Conservation (phyloP, 257 asterid genomes). For the Capsicum rhomboideum region DNA sequence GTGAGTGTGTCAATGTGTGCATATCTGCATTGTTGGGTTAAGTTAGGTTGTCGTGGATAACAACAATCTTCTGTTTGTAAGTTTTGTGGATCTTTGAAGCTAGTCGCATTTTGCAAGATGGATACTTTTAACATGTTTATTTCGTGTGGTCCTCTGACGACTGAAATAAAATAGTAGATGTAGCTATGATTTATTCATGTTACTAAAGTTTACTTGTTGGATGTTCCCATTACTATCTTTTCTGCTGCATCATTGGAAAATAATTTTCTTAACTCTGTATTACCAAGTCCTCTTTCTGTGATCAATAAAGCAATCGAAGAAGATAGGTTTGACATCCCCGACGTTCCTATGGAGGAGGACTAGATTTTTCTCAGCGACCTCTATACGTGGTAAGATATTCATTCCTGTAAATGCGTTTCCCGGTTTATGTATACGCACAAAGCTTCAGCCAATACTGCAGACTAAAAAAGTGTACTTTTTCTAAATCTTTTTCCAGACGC, state of each 20-base stretch:
- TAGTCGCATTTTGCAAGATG: not conserved
- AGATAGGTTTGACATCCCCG: conserved; percentile 87
- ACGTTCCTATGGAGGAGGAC: conserved; percentile 96
- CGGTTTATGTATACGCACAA: not conserved
- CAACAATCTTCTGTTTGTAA: not conserved
- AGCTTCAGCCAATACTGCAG: not conserved
- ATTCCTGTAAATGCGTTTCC: not conserved
- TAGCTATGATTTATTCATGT: not conserved
- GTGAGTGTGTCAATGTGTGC: not conserved
- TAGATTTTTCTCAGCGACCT: conserved; percentile 7
- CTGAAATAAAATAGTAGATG: not conserved
- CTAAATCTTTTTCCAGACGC: not conserved
- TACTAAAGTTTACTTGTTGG: not conserved
- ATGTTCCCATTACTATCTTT: not conserved
- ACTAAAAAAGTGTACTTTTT: not conserved
- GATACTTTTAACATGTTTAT: not conserved
- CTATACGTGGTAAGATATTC: not conserved
- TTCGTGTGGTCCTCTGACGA: not conserved
- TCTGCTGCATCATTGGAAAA: not conserved
- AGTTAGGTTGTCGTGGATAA: not conserved
- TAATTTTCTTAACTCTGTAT: conserved; percentile 36
- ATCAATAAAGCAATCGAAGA: conserved; percentile 62
- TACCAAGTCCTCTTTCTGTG: conserved; percentile 57
- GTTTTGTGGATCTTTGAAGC: not conserved
- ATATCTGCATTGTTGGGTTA: not conserved